Percentiles rank a stretch among this genome's conserved stretches.
Conservation (phyloP, 306 rosid genomes). For the Dalbergia oliveri region DNA sequence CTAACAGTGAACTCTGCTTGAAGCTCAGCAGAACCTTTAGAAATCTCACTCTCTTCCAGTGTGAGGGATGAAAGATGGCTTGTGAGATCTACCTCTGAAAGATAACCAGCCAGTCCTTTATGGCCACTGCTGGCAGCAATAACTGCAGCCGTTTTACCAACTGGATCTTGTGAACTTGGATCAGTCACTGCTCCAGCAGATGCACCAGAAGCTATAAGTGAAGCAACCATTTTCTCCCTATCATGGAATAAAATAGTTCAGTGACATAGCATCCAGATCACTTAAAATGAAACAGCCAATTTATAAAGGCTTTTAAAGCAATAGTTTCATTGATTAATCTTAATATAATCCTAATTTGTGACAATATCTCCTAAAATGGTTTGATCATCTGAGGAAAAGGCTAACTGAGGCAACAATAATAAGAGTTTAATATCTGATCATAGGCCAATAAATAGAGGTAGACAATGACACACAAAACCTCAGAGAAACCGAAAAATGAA, state of each 20-base stretch:
- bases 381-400: conserved; percentile 28
- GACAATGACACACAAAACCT: conserved; percentile 1
- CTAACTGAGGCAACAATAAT: background rate
- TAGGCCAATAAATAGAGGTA: background rate
- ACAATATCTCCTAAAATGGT: conserved; percentile 16
- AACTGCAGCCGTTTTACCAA: conserved; percentile 85
- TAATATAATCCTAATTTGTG: conserved; percentile 24
- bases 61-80: conserved; percentile 93
- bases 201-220: conserved; percentile 90
- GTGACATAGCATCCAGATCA: conserved; percentile 21
- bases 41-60: conserved; percentile 71
- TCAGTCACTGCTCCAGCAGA: conserved; percentile 98
- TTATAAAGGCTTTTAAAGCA: conserved; percentile 33
- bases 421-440: conserved; percentile 27
- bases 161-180: conserved; percentile 75
- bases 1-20: conserved; percentile 73
- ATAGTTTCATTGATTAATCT: conserved; percentile 18
- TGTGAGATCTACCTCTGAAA: conserved; percentile 82
- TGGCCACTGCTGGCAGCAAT: conserved; percentile 79
- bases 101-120: conserved; percentile 97
- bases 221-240: conserved; percentile 93
- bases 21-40: conserved; percentile 71
- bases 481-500: background rate
- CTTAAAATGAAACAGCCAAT: conserved; percentile 31
- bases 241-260: conserved; percentile 45